Base-by-base conservation (phyloP, 805 yeast genomes). In the Lipomyces chichibuensis region DNA sequence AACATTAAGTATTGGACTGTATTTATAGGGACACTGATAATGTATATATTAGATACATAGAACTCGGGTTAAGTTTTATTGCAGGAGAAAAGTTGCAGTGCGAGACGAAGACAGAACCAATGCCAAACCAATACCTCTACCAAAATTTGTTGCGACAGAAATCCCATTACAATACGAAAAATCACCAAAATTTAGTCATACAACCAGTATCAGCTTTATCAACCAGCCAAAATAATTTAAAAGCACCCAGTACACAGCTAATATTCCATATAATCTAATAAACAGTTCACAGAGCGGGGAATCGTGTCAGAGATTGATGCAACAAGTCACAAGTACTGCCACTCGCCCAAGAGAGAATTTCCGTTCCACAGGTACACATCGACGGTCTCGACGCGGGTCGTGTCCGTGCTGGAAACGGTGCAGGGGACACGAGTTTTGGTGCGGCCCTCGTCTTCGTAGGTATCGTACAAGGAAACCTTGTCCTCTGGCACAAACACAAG, bases 291-390 rank as follows among this genome's bases (percentile, higher is more conserved):
- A 37, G 14, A 9, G 43, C 13, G 43, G 5, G 17, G 43, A 37
- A 37, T 37, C 13, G 43, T 17, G 17, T 43, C 49, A 43, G 49
- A 43, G 49, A 43, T 37, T 37, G 17, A 17, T 14, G 39, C 13
- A 14, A 9, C 13, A 37, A 37, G 14, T 43, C 49, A 57, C 43
- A 27, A 9, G 39, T 55, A 59, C 49, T 65, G 60, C 57, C 58
- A 67, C 60, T 67, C 71, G 20, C 71, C 71, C 32, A 60, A 43
- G 11, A 53, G 27, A 1, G 65, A 65, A 57, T 67, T 67, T 20
- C 71, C 71, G 58, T 65, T 62, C 65, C 65, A 67, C 3, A 59
- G 33, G 46, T 67, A 67, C 7, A 60, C 64, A 14, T 65, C 54
- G 17, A 60, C 66, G 14, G 14, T 56, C 14, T 49, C 43, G 13